These are phyloP conservation scores for Neltuma alba DNA, from an alignment of 306 rosid species.

Conservation along the genomic window DNA sequence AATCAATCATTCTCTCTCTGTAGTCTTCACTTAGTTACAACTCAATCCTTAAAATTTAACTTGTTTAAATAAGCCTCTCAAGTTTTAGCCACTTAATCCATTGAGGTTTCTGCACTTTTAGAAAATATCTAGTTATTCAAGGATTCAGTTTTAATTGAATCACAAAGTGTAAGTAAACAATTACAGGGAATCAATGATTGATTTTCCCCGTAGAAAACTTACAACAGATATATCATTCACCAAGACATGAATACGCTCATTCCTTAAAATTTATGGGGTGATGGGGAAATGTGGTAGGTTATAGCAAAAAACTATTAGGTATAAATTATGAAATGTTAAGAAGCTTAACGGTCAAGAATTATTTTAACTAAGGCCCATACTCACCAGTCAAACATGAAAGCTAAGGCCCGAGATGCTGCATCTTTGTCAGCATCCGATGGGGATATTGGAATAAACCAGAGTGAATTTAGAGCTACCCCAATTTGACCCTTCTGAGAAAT, in stretches of 20 bases:
- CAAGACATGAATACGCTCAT: neutral
- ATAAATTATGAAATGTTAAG: neutral
- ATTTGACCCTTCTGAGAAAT: conserved; percentile 19
- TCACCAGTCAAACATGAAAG: conserved; percentile 11
- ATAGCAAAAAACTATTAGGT: neutral
- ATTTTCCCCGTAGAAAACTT: no score
- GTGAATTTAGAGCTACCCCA: neutral
- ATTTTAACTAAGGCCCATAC: neutral
- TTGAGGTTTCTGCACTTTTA: neutral
- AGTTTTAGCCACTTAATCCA: neutral
- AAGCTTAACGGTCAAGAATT: neutral
- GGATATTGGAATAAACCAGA: neutral
- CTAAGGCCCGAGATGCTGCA: conserved; percentile 6
- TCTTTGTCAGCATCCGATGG: neutral
- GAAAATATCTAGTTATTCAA: neutral
- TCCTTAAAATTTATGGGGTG: neutral
- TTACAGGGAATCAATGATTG: neutral
- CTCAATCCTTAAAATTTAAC: neutral
- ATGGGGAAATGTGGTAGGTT: no score
- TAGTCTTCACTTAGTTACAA: neutral
- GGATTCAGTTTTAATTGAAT: neutral
- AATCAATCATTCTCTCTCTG: neutral
- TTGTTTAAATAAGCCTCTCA: neutral
- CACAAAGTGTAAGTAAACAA: neutral
- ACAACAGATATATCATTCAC: no score